These are phyloP conservation scores for Lentinula raphanica DNA, from an alignment of 768 basidiomycete species.

Conservation along the genomic window DNA sequence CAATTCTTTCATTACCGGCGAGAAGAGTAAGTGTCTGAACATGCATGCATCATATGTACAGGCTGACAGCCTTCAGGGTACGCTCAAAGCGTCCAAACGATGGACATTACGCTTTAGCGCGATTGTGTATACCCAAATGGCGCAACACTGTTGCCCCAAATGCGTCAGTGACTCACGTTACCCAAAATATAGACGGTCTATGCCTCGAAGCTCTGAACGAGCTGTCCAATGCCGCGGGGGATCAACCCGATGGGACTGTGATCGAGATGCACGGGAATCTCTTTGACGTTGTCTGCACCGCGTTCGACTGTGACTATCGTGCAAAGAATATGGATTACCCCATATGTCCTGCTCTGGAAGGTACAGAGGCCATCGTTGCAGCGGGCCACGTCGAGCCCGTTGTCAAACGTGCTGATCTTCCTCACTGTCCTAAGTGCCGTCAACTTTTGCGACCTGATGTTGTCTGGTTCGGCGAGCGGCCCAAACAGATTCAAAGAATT, in stretches of 20 bases:
- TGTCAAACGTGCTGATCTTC: conserved; percentile 16
- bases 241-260: conserved; percentile 3
- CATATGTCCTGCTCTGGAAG: conserved; percentile 18
- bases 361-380: conserved; percentile 12
- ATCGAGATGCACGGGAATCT: conserved; percentile 27
- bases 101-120: conserved; percentile 21
- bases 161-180: conserved; percentile 13
- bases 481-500: conserved; percentile 18
- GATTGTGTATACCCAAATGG: conserved; percentile 5
- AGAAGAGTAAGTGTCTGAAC: conserved; percentile 9
- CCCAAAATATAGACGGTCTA: conserved; percentile 20
- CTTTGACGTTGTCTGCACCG: conserved; percentile 19
- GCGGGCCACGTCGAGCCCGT: conserved; percentile 7
- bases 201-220: conserved; percentile 9
- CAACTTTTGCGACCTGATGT: conserved; percentile 24
- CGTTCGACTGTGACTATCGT: conserved; percentile 13
- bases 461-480: conserved; percentile 28
- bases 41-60: neutral
- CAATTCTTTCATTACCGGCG: conserved; percentile 16
- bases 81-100: conserved; percentile 18
- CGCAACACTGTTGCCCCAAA: conserved; percentile 9
- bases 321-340: conserved; percentile 12
- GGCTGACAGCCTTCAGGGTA: conserved; percentile 8
- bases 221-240: neutral
- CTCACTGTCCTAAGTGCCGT: conserved; percentile 18